A percentile compares a stretch with the other conserved stretches of the same genome.
Evolutionary conservation across 2,329 filamentous ascomycete genomes (phyloP).

Genomic region (Leptographium radiaticola): DNA sequence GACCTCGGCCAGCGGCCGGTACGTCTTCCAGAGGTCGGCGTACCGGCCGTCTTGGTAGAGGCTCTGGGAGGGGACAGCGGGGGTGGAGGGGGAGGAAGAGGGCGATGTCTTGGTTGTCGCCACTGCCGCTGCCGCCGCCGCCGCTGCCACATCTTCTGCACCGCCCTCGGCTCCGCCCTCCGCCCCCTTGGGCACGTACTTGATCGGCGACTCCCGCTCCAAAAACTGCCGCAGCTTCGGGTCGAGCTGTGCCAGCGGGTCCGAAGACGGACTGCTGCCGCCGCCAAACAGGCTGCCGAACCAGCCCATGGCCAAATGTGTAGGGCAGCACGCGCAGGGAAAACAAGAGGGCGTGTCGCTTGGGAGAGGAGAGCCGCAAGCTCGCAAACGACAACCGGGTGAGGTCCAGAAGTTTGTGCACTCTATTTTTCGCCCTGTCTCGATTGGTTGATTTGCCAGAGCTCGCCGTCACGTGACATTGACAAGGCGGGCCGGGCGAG

Average conservation of each 20-base stretch:
- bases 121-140: slow-evolving; percentile 6
- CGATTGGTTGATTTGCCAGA: background rate
- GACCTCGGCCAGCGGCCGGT: slow-evolving; percentile 58
- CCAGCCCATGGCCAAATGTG: slow-evolving; percentile 37
- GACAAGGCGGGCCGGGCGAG: too few species aligned
- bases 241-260: slow-evolving; percentile 65
- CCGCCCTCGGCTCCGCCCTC: slow-evolving; percentile 1
- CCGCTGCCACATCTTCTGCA: slow-evolving; percentile 10
- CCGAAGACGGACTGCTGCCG: slow-evolving; percentile 30
- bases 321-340: too few species aligned
- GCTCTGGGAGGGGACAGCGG: slow-evolving; percentile 32
- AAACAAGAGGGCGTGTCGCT: too few species aligned
- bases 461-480: too few species aligned
- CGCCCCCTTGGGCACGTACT: slow-evolving; percentile 19
- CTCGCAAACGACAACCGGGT: background rate
- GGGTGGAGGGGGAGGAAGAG: background rate
- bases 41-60: slow-evolving; percentile 49
- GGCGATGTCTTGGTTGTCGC: background rate
- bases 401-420: background rate
- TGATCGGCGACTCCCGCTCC: slow-evolving; percentile 65
- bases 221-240: slow-evolving; percentile 75
- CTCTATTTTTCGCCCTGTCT: background rate
- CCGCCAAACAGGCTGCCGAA: slow-evolving; percentile 34
- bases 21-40: slow-evolving; percentile 87
- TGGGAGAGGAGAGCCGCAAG: background rate